Evolutionary conservation across 495 filamentous ascomycete genomes (phyloP).

Genomic region (Bathelium albidoporum): DNA sequence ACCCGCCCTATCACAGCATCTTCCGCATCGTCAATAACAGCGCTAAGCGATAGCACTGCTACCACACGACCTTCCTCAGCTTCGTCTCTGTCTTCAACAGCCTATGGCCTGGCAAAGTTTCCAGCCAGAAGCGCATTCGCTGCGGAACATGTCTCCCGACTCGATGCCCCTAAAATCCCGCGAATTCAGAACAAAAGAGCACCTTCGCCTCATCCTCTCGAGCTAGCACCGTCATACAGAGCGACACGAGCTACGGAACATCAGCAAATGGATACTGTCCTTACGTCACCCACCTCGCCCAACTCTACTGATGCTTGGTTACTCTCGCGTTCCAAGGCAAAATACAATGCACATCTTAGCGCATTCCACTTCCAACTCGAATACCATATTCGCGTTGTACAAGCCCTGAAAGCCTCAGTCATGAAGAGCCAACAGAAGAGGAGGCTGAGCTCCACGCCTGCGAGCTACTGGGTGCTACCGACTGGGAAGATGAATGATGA

Average conservation of each 20-base stretch:
- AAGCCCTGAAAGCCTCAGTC: not conserved
- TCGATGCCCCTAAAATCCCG: not conserved
- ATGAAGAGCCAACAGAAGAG: not conserved
- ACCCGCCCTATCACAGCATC: not conserved
- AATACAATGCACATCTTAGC: not conserved
- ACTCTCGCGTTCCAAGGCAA: not conserved
- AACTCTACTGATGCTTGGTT: not conserved
- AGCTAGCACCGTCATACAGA: not conserved
- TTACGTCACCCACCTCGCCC: not conserved
- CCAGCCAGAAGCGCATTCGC: not conserved
- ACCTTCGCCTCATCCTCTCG: not conserved
- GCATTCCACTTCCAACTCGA: not conserved
- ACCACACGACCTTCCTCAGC: not conserved
- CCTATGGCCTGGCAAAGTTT: not conserved
- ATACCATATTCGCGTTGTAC: not conserved
- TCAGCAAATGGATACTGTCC: not conserved
- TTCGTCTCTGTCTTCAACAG: not conserved
- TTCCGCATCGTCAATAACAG: not conserved
- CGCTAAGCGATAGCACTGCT: not conserved
- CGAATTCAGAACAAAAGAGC: not conserved
- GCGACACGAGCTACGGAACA: not conserved
- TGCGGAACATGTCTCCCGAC: not conserved
- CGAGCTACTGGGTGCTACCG: not conserved
- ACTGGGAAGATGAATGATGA: not conserved
- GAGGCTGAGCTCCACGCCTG: not conserved